Conservation (phyloP, 1,284 basidiomycete genomes). For the Ustilago lituana region DNA sequence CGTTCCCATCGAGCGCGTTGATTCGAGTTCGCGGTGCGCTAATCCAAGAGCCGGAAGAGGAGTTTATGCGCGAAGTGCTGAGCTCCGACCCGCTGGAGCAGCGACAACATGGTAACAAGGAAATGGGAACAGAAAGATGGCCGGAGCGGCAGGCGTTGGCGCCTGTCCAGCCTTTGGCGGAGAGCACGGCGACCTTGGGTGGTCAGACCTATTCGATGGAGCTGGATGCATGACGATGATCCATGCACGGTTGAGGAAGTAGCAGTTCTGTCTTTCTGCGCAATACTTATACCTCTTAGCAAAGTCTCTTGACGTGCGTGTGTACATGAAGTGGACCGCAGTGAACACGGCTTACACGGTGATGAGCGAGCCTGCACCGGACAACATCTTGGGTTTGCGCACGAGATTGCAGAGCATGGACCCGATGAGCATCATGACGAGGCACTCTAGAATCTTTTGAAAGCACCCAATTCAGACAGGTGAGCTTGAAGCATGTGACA, state of each 20-base stretch:
- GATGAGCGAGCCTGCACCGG: no score
- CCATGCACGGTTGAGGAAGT: no score
- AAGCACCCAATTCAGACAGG: no score
- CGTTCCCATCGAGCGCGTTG: conserved; percentile 20
- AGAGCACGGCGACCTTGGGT: background rate
- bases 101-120: background rate
- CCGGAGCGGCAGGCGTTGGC: conserved; percentile 6
- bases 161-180: conserved; percentile 18
- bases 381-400: no score
- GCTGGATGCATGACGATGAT: conserved; percentile 17
- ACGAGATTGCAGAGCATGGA: no score
- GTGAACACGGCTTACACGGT: no score
- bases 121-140: conserved; percentile 3
- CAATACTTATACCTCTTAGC: background rate
- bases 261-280: background rate
- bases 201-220: conserved; percentile 18
- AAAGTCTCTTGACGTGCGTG: no score
- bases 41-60: conserved; percentile 61
- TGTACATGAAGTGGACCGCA: no score
- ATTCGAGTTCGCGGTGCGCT: conserved; percentile 60
- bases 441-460: no score
- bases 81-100: conserved; percentile 34
- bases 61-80: conserved; percentile 59
- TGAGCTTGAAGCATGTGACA: no score
- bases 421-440: no score